Evolutionary conservation across 352 stramenopile species (phyloP), one percentile per base, ranked within the genome.

Genomic region (Phytophthora tentaculata): DNA sequence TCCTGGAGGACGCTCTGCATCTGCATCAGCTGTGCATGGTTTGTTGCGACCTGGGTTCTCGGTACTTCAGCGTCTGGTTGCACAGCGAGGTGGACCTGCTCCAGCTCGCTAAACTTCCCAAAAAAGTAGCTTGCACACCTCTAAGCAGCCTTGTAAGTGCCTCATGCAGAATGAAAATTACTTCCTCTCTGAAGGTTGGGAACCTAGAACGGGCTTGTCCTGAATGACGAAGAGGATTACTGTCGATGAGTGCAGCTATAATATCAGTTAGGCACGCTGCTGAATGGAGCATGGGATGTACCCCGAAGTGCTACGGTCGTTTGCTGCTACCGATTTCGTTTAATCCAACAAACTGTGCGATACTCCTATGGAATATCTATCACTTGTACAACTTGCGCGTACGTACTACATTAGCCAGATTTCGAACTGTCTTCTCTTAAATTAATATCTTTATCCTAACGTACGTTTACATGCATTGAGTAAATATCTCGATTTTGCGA

Each of bases 381-480:
- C 43, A 62, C 12, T 62, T 53, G 44, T 62, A 62, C 44, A 62
- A 62, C 32, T 14, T 62, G 10, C 56, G 44, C 6, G 26, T 62
- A 13, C 56, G 43, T 6, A 29, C 56, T 13, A 55, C 56, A 53
- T 62, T 5, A 62, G 43, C 53, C 56, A 54, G 44, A 55, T 54
- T 45, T 44, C 43, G 53, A 32, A 62, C 12, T 53, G 55, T 60
- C 32, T 39, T 39, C 32, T 4, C 32, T 39, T 13, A 39, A 39
- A 14, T 39, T 8, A 32, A 32, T 39, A 39, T 39, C 32, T 39
- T 13, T 2, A 2, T 39, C 9, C 9, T 14, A 39, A 39, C 32
- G 32, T 39, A 14, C 32, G 32, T 39, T 2, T 7, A 39, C 9
- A 39, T 32, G 3, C 28, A 8, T 8, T 32, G 28, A 14, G 2